Percentiles rank a stretch among this genome's conserved stretches.
Conservation (phyloP, 768 basidiomycete genomes). For the Hortiboletus flavorubellus region DNA sequence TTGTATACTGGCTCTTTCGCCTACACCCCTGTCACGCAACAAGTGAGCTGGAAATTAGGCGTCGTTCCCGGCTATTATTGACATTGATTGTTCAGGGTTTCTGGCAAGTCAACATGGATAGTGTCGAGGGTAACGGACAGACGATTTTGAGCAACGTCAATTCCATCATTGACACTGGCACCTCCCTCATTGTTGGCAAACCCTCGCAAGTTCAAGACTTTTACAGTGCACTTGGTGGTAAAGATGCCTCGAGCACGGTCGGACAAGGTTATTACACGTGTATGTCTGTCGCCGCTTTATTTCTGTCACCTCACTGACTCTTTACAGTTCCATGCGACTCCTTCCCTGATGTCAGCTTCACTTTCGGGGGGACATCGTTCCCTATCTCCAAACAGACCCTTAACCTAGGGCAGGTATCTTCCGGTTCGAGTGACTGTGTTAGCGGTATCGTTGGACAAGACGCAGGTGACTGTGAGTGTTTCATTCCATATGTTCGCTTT, state of each 20-base stretch:
- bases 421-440: constrained; percentile 27
- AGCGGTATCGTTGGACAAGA: constrained; percentile 26
- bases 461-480: not conserved
- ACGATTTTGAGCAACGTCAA: constrained; percentile 5
- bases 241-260: constrained; percentile 11
- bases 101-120: constrained; percentile 20
- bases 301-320: not conserved
- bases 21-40: constrained; percentile 17
- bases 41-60: constrained; percentile 1
- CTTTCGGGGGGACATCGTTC: constrained; percentile 37
- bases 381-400: constrained; percentile 28
- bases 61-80: not conserved
- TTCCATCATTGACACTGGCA: constrained; percentile 24
- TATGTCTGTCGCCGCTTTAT: constrained; percentile 13
- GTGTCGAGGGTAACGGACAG: not conserved
- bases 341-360: constrained; percentile 30
- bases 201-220: constrained; percentile 14
- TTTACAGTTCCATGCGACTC: constrained; percentile 29
- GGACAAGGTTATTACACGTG: constrained; percentile 35
- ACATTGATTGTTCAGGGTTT: constrained; percentile 8
- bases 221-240: constrained; percentile 25
- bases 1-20: constrained; percentile 46
- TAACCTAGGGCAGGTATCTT: constrained; percentile 35
- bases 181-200: constrained; percentile 8
- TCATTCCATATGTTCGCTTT: not conserved